Conservation (phyloP, 768 basidiomycete species). For the Rhizopogon vinicolor region DNA sequence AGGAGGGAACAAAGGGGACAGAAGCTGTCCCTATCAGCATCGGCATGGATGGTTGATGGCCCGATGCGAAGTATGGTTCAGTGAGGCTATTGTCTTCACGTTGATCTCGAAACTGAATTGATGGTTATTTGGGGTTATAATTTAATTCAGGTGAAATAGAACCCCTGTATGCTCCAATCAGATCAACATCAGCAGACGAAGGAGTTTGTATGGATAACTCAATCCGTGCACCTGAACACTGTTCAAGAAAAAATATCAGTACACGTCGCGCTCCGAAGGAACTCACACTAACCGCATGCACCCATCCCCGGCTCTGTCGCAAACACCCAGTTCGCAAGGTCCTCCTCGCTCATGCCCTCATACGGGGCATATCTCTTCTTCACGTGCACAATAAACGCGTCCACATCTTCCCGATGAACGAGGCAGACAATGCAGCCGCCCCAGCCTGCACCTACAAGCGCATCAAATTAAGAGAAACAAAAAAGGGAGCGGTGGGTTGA, state of each 20-base stretch:
- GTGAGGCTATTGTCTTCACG: neutral
- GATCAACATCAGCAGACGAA: neutral
- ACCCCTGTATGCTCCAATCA: neutral
- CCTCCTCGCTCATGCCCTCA: constrained; percentile 49
- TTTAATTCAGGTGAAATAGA: too few relatives aligned
- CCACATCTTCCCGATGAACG: constrained; percentile 59
- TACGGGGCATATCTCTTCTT: constrained; percentile 63
- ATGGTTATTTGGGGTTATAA: too few relatives aligned
- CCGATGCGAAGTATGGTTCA: neutral
- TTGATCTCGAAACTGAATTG: neutral
- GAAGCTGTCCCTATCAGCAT: neutral
- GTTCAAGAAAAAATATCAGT: neutral
- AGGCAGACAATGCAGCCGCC: constrained; percentile 87
- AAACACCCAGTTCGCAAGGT: constrained; percentile 66
- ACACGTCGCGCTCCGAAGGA: neutral
- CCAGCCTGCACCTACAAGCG: constrained; percentile 73
- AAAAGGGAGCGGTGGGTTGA: neutral
- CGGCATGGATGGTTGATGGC: neutral
- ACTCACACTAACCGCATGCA: constrained; percentile 62
- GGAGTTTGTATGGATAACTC: neutral
- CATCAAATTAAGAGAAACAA: neutral
- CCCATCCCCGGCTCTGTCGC: constrained; percentile 81
- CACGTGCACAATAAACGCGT: constrained; percentile 58
- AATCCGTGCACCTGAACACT: constrained; percentile 27
- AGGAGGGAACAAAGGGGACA: neutral